These are phyloP conservation scores for Trichoderma breve DNA, from an alignment of 2,329 filamentous ascomycete species.

Conservation along the genomic window DNA sequence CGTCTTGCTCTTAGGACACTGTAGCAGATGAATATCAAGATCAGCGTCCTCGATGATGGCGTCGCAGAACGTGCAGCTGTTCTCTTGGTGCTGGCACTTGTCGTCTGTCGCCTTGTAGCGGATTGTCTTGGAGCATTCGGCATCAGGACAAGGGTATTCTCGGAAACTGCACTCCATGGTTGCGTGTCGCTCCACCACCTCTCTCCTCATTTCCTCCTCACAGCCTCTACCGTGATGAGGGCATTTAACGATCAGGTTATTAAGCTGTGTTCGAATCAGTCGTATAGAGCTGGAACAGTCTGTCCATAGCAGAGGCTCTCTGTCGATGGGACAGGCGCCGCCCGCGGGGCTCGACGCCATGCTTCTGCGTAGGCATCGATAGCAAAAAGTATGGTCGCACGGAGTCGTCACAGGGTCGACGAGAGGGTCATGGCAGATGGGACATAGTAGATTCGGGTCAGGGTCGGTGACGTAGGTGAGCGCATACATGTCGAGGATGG, in stretches of 20 bases:
- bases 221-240: slow-evolving; percentile 55
- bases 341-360: slow-evolving; percentile 41
- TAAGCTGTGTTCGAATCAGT: slow-evolving; percentile 59
- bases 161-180: slow-evolving; percentile 56
- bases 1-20: slow-evolving; percentile 47
- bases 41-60: slow-evolving; percentile 47
- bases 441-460: slow-evolving; percentile 50
- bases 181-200: slow-evolving; percentile 55
- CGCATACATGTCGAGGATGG: slow-evolving; percentile 45
- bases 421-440: slow-evolving; percentile 60
- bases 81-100: slow-evolving; percentile 54
- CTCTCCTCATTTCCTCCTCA: slow-evolving; percentile 48
- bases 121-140: slow-evolving; percentile 51
- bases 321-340: slow-evolving; percentile 57
- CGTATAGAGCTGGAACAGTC: slow-evolving; percentile 43
- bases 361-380: slow-evolving; percentile 50
- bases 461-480: slow-evolving; percentile 44
- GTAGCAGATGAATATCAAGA: slow-evolving; percentile 35
- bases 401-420: slow-evolving; percentile 59
- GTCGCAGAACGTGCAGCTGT: slow-evolving; percentile 55
- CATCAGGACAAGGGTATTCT: slow-evolving; percentile 54
- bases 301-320: slow-evolving; percentile 42
- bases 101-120: slow-evolving; percentile 50
- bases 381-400: slow-evolving; percentile 66
- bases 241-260: slow-evolving; percentile 57